Conservation (phyloP, 176 grass and related monocot species). For the Tillandsia fasciculata region DNA sequence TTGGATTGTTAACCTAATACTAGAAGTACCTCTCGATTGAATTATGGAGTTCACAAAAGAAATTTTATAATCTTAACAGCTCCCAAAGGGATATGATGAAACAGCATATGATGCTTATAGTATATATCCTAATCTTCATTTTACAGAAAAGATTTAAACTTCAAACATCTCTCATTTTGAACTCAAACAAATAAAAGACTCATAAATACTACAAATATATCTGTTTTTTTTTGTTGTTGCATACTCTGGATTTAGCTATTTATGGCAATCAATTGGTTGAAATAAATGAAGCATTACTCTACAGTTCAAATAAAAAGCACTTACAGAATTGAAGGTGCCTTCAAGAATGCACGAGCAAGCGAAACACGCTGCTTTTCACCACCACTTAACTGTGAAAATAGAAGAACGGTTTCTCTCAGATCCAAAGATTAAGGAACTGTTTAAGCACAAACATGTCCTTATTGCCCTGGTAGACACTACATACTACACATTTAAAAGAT, state of each 20-base stretch:
- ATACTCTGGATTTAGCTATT: no score
- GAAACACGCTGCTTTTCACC: slow-evolving; percentile 98
- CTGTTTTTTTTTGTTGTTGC: background rate
- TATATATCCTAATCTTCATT: no score
- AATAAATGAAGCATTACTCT: background rate
- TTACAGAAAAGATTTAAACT: no score
- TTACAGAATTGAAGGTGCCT: slow-evolving; percentile 90
- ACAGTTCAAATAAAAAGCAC: slow-evolving; percentile 13
- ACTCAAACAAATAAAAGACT: background rate
- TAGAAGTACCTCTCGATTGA: no score
- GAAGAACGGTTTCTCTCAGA: slow-evolving; percentile 21
- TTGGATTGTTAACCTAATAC: no score
- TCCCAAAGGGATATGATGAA: no score
- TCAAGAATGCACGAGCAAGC: slow-evolving; percentile 98
- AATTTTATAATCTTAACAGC: background rate
- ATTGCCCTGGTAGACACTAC: background rate
- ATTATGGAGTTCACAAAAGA: no score
- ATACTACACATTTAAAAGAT: background rate
- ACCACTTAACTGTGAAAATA: slow-evolving; percentile 72
- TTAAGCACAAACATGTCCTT: slow-evolving; percentile 6
- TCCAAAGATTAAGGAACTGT: slow-evolving; percentile 4
- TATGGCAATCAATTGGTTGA: background rate
- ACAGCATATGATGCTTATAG: no score
- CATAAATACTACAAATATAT: background rate
- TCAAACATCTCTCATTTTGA: no score